These are phyloP conservation scores for Lablab purpureus DNA, from an alignment of 306 rosid species.

Conservation along the genomic window DNA sequence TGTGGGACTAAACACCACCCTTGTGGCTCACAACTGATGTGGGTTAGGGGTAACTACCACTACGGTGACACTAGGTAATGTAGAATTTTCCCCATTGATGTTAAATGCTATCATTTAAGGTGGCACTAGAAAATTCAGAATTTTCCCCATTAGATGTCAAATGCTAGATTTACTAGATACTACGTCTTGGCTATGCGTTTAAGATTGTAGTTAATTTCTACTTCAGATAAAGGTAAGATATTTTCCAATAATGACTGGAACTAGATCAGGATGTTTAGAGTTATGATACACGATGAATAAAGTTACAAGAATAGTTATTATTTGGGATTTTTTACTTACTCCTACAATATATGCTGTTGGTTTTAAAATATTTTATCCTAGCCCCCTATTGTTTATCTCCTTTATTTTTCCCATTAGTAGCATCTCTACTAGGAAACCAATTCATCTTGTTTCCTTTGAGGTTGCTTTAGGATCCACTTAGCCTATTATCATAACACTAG, in stretches of 20 bases:
- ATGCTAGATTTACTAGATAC: no score
- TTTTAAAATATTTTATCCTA: not conserved
- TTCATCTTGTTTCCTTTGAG: not conserved
- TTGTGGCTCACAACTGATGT: no score
- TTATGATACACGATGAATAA: not conserved
- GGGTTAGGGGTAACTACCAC: no score
- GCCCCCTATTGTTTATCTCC: not conserved
- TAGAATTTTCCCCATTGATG: no score
- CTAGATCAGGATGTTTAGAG: not conserved
- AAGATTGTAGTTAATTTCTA: slow-evolving; percentile 10
- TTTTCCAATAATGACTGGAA: slow-evolving; percentile 29
- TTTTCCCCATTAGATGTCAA: no score
- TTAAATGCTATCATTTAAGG: no score
- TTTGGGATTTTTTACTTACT: slow-evolving; percentile 7
- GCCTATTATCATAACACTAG: slow-evolving; percentile 14
- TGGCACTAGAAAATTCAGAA: no score
- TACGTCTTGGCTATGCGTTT: slow-evolving; percentile 8
- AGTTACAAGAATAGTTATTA: slow-evolving; percentile 23
- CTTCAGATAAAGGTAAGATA: slow-evolving; percentile 30
- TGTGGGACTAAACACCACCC: no score
- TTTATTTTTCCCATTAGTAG: not conserved
- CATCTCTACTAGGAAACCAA: slow-evolving; percentile 21
- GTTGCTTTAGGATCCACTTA: slow-evolving; percentile 24
- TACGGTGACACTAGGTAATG: no score
- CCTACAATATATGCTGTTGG: slow-evolving; percentile 17